Evolutionary conservation across 352 stramenopile genomes (phyloP), one percentile per base, ranked within the genome.

Genomic region (Plasmopara viticola): DNA sequence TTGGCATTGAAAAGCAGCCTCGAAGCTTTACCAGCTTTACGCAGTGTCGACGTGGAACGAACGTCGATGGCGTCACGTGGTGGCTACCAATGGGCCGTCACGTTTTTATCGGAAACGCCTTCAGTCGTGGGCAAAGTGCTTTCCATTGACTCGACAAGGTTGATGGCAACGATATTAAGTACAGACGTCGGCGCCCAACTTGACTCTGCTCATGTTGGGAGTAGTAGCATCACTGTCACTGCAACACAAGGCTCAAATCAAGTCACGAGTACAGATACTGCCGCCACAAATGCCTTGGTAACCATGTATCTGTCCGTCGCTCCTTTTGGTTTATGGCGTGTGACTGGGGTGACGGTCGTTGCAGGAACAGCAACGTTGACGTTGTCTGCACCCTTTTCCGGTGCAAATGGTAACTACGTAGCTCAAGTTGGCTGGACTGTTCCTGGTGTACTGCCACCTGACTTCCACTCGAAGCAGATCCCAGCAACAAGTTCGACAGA

Each of bases 31-130:
- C 47, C 68, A 7, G 70, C 64, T 14, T 49, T 95, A 18, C 81
- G 86, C 4, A 74, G 64, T 40, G 86, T 97, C 17, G 72, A 83
- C 15, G 87, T 97, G 1, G 62, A 92, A 46, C 75, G 84, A 2
- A 92, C 83, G 0, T 1, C 42, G 0, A 43, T 57, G 4, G 9
- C 53, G 0, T 65, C 71, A 25, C 51, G 17, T 2, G 75, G 70
- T 12, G 83, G 83, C 0, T 94, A 81, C 49, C 60, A 86, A 50
- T 94, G 83, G 83, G 87, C 68, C 0, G 67, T 94, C 18, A 90
- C 81, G 15, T 94, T 93, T 56, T 29, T 84, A 3, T 70, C 68
- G 4, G 79, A 91, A 51, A 49, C 65, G 2, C 79, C 78, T 7
- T 60, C 75, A 0, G 49, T 72, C 0, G 44, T 60, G 9, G 67